These are phyloP conservation scores for Calophaca sinica DNA, from an alignment of 306 rosid genomes.

Conservation along the genomic window DNA sequence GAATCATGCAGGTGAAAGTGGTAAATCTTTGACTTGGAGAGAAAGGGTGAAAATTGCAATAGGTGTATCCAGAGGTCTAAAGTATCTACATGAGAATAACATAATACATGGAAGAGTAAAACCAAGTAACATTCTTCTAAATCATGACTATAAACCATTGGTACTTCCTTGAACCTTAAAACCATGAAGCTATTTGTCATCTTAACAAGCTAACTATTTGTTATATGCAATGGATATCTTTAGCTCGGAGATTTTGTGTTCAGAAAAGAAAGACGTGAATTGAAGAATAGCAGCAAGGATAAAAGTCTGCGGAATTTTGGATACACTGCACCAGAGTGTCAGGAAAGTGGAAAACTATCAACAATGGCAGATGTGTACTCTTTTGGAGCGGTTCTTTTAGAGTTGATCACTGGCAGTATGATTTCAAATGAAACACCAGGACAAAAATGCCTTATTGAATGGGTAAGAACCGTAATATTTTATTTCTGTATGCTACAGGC, in stretches of 20 bases:
- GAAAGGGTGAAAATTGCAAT: conserved; percentile 78
- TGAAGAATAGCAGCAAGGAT: conserved; percentile 36
- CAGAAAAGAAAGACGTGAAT: conserved; percentile 42
- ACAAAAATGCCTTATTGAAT: conserved; percentile 43
- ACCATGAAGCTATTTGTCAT: background rate
- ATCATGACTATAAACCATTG: conserved; percentile 72
- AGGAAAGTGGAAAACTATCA: conserved; percentile 49
- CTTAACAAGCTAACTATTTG: conserved; percentile 3
- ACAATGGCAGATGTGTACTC: conserved; percentile 55
- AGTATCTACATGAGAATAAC: conserved; percentile 68
- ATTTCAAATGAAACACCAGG: conserved; percentile 34
- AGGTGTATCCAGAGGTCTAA: conserved; percentile 73
- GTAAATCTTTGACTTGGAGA: conserved; percentile 67
- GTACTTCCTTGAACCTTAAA: conserved; percentile 52
- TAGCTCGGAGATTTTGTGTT: conserved; percentile 56
- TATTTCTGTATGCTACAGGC: background rate
- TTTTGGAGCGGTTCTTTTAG: conserved; percentile 54
- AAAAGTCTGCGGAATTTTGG: conserved; percentile 30
- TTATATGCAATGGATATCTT: conserved; percentile 20
- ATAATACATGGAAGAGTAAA: conserved; percentile 79
- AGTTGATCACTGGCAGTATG: conserved; percentile 53
- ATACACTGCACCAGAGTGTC: conserved; percentile 52
- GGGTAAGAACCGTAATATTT: conserved; percentile 44
- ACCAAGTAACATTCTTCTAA: conserved; percentile 81
- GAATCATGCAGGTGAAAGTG: conserved; percentile 56